A percentile compares a stretch with the other conserved stretches of the same genome.
Conservation (phyloP, 371 early-diverging fungal species). For the Conidiobolus incongruus region DNA sequence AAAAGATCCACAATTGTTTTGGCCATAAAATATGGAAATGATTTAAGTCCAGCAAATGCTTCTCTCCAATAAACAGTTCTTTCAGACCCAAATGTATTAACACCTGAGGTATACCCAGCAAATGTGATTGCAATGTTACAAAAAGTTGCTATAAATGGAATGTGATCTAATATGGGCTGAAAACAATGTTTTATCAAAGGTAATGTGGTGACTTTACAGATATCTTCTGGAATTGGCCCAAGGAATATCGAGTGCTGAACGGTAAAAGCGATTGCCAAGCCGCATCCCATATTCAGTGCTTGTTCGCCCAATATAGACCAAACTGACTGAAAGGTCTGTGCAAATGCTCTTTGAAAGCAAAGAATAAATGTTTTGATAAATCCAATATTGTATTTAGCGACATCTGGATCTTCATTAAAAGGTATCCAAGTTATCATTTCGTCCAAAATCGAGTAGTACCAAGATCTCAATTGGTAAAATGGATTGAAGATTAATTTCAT, state of each 20-base stretch:
- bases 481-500: too few relatives aligned
- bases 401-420: too few relatives aligned
- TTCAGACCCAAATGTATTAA: slow-evolving; percentile 22
- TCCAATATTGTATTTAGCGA: background rate
- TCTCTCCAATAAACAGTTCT: slow-evolving; percentile 25
- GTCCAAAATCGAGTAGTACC: too few relatives aligned
- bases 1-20: slow-evolving; percentile 24
- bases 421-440: too few relatives aligned
- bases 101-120: slow-evolving; percentile 9
- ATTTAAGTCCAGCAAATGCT: slow-evolving; percentile 16
- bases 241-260: slow-evolving; percentile 4
- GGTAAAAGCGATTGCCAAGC: slow-evolving; percentile 12
- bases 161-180: slow-evolving; percentile 3
- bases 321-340: slow-evolving; percentile 20
- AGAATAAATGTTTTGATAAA: slow-evolving; percentile 12
- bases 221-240: slow-evolving; percentile 3
- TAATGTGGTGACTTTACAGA: slow-evolving; percentile 3
- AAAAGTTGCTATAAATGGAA: slow-evolving; percentile 3
- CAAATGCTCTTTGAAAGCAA: slow-evolving; percentile 13
- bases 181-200: background rate
- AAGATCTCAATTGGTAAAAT: too few relatives aligned
- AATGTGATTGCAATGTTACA: slow-evolving; percentile 1
- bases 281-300: slow-evolving; percentile 21
- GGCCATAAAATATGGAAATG: slow-evolving; percentile 22
- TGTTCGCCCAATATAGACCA: slow-evolving; percentile 20